Evolutionary conservation across 169 alveolate genomes (phyloP).

Genomic region (Cryptosporidium muris): DNA sequence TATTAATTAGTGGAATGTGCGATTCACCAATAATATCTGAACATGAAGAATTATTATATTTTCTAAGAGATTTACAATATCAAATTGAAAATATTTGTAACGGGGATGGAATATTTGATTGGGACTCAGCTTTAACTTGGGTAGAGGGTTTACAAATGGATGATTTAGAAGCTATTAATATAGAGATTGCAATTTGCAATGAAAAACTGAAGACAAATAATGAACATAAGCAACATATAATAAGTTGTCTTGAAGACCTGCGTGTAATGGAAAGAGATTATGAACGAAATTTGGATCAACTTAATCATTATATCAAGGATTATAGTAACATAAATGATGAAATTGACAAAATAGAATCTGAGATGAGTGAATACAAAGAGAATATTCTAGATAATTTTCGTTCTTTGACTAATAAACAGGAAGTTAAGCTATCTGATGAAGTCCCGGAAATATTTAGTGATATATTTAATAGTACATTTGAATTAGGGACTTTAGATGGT

Average conservation of each 20-base stretch:
- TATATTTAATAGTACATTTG: slow-evolving; percentile 15
- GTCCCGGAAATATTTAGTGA: neutral
- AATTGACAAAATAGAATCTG: neutral
- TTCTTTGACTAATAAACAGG: neutral
- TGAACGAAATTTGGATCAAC: slow-evolving; percentile 20
- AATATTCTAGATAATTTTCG: neutral
- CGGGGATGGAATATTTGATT: too few species aligned
- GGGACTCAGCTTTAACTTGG: too few species aligned
- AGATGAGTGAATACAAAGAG: neutral
- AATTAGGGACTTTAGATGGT: slow-evolving; percentile 30
- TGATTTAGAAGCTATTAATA: too few species aligned
- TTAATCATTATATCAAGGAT: neutral
- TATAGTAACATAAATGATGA: slow-evolving; percentile 1
- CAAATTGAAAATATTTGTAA: too few species aligned
- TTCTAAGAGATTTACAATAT: too few species aligned
- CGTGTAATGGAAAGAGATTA: neutral
- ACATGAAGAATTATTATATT: too few species aligned
- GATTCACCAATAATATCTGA: too few species aligned
- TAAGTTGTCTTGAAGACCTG: neutral
- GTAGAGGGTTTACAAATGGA: too few species aligned
- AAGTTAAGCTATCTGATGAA: neutral
- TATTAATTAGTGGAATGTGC: too few species aligned
- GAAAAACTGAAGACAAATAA: too few species aligned
- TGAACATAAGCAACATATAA: too few species aligned
- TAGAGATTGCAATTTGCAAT: too few species aligned